These are phyloP conservation scores for Thecaphora thlaspeos DNA, from an alignment of 1,284 basidiomycete species.

Conservation along the genomic window DNA sequence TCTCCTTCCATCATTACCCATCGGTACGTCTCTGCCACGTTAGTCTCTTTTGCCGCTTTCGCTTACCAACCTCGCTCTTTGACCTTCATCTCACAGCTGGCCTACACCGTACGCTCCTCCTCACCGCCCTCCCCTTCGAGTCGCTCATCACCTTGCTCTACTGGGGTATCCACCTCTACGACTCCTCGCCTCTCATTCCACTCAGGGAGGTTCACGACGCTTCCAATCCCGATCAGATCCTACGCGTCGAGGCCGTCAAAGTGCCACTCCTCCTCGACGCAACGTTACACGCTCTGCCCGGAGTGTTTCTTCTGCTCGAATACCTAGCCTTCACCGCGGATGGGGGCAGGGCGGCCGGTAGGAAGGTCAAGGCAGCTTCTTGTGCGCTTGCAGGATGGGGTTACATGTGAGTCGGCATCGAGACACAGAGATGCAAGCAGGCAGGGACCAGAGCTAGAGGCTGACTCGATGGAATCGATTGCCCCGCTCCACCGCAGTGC, in stretches of 20 bases:
- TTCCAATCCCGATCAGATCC: slow-evolving; percentile 33
- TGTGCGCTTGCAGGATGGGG: too few relatives aligned
- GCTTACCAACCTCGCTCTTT: too few relatives aligned
- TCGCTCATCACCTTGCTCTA: slow-evolving; percentile 39
- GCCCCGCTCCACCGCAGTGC: slow-evolving; percentile 12
- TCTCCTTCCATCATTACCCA: slow-evolving; percentile 7
- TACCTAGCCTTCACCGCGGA: slow-evolving; percentile 12
- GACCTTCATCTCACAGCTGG: slow-evolving; percentile 5
- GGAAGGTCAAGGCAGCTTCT: too few relatives aligned
- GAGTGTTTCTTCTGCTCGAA: slow-evolving; percentile 36
- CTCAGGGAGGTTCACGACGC: slow-evolving; percentile 21
- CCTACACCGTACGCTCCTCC: slow-evolving; percentile 18
- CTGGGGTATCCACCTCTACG: slow-evolving; percentile 32
- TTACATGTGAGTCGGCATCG: too few relatives aligned
- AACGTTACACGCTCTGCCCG: slow-evolving; percentile 41
- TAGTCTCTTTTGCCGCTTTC: neutral
- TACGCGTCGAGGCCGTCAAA: slow-evolving; percentile 21
- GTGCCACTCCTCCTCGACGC: slow-evolving; percentile 37
- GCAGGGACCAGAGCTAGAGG: too few relatives aligned
- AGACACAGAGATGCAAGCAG: too few relatives aligned
- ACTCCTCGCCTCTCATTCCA: slow-evolving; percentile 35
- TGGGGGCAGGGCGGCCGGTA: too few relatives aligned
- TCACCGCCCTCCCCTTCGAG: slow-evolving; percentile 30
- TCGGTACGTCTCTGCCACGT: slow-evolving; percentile 8
- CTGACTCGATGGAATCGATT: too few relatives aligned